Evolutionary conservation across 2,329 filamentous ascomycete species (phyloP).

Genomic region (Paraphaeosphaeria minitans): DNA sequence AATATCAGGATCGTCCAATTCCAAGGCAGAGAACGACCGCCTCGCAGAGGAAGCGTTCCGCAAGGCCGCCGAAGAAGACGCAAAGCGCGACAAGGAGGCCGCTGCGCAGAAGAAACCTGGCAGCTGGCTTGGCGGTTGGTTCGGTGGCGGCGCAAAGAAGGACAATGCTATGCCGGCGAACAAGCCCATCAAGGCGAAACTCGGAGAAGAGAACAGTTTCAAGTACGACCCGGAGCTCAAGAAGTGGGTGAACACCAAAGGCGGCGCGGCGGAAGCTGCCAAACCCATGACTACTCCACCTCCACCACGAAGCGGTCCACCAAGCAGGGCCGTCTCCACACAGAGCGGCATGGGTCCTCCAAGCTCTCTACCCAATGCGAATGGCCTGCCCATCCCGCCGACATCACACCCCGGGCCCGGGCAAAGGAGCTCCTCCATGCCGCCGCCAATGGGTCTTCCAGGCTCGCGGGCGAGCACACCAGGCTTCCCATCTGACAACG

Average conservation of each 20-base stretch:
- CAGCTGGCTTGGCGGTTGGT: slow-evolving; percentile 87
- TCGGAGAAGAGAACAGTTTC: slow-evolving; percentile 92
- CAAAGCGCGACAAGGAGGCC: slow-evolving; percentile 59
- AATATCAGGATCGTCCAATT: slow-evolving; percentile 53
- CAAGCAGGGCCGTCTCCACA: slow-evolving; percentile 16
- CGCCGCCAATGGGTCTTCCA: slow-evolving; percentile 38
- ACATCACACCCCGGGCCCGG: slow-evolving; percentile 22
- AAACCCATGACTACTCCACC: slow-evolving; percentile 70
- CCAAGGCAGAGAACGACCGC: slow-evolving; percentile 62
- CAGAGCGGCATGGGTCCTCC: slow-evolving; percentile 39
- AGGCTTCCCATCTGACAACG: slow-evolving; percentile 36
- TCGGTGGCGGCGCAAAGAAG: slow-evolving; percentile 58
- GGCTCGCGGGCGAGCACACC: slow-evolving; percentile 40
- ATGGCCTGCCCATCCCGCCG: slow-evolving; percentile 15
- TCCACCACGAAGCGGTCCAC: slow-evolving; percentile 68
- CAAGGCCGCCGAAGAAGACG: slow-evolving; percentile 76
- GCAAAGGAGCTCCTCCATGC: slow-evolving; percentile 43
- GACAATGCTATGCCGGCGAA: slow-evolving; percentile 65
- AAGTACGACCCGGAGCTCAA: slow-evolving; percentile 95
- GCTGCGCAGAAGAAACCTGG: slow-evolving; percentile 58
- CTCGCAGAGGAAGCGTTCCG: slow-evolving; percentile 86
- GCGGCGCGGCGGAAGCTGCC: slow-evolving; percentile 65
- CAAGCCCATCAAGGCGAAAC: slow-evolving; percentile 83
- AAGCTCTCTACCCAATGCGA: slow-evolving; percentile 18
- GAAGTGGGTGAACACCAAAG: slow-evolving; percentile 98